Base-by-base conservation (phyloP, 176 grass and related monocot species). In the Poa pratensis region DNA sequence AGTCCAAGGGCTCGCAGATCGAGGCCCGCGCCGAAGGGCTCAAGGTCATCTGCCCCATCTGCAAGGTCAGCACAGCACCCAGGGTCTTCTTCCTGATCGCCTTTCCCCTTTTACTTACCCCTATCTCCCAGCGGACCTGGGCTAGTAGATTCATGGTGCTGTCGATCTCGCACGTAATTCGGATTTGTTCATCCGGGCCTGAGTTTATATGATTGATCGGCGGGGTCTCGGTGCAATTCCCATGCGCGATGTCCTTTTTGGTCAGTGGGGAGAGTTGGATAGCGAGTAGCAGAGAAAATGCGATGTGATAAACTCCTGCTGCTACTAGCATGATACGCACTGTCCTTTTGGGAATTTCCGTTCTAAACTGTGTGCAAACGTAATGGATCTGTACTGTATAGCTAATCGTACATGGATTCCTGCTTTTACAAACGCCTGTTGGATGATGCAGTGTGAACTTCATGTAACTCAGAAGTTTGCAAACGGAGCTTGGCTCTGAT, bases 21-120 rank as follows among this genome's bases (percentile, higher is more conserved):
- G 96, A 96, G 85, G 96, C 93, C 71, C 91, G 91, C 80, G 91
- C 93, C 87, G 90, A 82, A 53, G 96, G 96, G 46, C 96, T 99
- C 88, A 99, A 99, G 78, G 18, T 94, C 94, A 34, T 86, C 86
- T 98, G 96, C 86, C 88, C 96, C 75, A 80, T 96, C 80, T 99
- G 96, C 90, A 96, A 99, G 96, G 96, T 99, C 59, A 64, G 55
- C 53, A 11, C 20, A 39, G 1, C 16, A 7, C 69, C n/a, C 39
- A 30, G 39, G 39, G 58, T 62, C 77, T 32, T 48, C 59, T 14
- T 64, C 23, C 77, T 48, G 1, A 65, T 80, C 24, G 18, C 30
- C 18, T 57, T 3, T 75, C 14, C n/a, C 61, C 35, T 7, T 9
- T 1, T 37, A 37, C 64, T 18, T 37, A 19, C 8, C 43, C 49